A percentile compares a stretch with the other conserved stretches of the same genome.
phyloP scores from a whole-genome alignment of 352 stramenopile species.

The Pelagophyceae sp. region DNA sequence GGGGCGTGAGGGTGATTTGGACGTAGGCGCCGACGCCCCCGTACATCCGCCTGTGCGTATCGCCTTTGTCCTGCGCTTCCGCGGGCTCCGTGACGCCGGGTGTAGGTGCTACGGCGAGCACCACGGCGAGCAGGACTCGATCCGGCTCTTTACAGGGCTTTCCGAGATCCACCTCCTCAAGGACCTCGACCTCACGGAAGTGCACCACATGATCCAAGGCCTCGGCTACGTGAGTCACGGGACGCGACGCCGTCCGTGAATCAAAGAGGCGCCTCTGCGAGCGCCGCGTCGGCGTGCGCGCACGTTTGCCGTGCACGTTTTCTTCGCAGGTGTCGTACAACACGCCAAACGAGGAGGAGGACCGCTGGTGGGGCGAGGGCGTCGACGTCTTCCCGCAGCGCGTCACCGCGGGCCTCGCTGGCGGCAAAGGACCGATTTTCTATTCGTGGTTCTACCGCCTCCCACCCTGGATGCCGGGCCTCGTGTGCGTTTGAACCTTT shows the following conservation, averaged over 20 bases:
- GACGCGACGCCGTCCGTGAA: background rate
- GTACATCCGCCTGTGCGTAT: constrained; percentile 1
- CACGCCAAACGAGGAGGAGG: background rate
- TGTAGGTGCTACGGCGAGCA: constrained; percentile 16
- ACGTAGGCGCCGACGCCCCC: constrained; percentile 4
- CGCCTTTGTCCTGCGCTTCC: background rate
- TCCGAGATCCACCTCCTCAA: constrained; percentile 18
- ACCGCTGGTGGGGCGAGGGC: constrained; percentile 14
- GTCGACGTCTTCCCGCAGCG: constrained; percentile 18
- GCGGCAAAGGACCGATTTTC: constrained; percentile 19
- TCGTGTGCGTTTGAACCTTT: background rate
- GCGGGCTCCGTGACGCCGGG: background rate
- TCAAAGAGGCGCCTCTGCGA: too few relatives aligned
- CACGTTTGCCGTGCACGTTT: too few relatives aligned
- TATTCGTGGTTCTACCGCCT: constrained; percentile 22
- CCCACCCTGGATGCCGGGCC: constrained; percentile 11
- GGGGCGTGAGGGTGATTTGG: too few relatives aligned
- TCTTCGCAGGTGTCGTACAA: background rate
- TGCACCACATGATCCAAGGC: constrained; percentile 15
- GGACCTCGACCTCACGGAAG: constrained; percentile 4
- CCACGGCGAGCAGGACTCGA: constrained; percentile 21
- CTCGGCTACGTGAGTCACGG: constrained; percentile 8
- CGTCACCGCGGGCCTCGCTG: background rate
- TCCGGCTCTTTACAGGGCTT: constrained; percentile 7
- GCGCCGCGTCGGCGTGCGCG: too few relatives aligned